phyloP scores from a whole-genome alignment of 108 stramenopile genomes.

The Cyclotella sp. region DNA sequence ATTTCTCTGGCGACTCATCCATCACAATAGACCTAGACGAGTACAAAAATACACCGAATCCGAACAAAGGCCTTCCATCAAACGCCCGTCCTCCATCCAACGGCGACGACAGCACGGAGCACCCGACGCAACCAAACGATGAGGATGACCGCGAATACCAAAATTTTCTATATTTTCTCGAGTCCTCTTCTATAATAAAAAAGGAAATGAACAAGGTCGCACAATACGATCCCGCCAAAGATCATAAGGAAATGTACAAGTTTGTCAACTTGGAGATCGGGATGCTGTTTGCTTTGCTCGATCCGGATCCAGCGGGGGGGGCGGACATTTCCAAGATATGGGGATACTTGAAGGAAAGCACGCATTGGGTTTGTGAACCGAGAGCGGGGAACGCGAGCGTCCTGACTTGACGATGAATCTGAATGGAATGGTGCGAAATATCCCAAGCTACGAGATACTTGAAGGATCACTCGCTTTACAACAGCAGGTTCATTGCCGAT shows the following conservation, averaged over 20 bases:
- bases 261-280: not conserved
- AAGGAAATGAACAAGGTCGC: not conserved
- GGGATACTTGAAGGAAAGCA: not conserved
- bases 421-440: too few relatives aligned
- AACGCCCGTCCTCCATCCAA: too few relatives aligned
- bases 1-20: too few relatives aligned
- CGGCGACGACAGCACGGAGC: not conserved
- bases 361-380: not conserved
- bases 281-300: not conserved
- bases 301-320: not conserved
- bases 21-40: not conserved
- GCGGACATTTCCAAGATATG: not conserved
- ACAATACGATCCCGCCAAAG: not conserved
- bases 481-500: too few relatives aligned
- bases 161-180: not conserved
- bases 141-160: not conserved
- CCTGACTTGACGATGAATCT: too few relatives aligned
- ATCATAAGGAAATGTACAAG: not conserved
- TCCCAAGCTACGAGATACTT: too few relatives aligned
- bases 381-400: too few relatives aligned
- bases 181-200: not conserved
- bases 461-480: too few relatives aligned
- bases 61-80: not conserved
- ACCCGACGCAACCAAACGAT: not conserved
- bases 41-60: not conserved